phyloP scores from a whole-genome alignment of 371 early-diverging fungal genomes.

The Chytridiales sp. region DNA sequence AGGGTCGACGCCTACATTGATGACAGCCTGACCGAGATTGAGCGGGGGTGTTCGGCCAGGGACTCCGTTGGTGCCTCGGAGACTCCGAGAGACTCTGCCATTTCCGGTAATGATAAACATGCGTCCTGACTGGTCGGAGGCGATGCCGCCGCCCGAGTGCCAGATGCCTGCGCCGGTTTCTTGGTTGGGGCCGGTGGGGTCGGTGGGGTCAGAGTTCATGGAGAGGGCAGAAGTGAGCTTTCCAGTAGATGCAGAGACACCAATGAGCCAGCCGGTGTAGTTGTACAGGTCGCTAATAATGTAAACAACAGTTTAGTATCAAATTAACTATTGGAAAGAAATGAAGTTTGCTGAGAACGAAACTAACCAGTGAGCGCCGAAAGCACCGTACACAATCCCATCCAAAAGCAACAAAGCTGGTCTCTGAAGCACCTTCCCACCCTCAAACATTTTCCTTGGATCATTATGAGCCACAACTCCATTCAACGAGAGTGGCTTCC shows the following conservation, averaged over 20 bases:
- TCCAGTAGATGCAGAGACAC: conserved; percentile 1
- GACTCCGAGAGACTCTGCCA: too few relatives aligned
- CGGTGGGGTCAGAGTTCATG: not conserved
- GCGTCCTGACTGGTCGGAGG: not conserved
- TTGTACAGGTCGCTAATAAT: conserved; percentile 19
- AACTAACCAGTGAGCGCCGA: conserved; percentile 14
- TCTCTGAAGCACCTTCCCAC: conserved; percentile 10
- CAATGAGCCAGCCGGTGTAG: conserved; percentile 24
- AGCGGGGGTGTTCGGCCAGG: conserved; percentile 3
- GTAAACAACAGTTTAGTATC: too few relatives aligned
- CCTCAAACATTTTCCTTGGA: conserved; percentile 4
- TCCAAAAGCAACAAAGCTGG: conserved; percentile 12
- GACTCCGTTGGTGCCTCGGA: too few relatives aligned
- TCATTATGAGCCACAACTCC: too few relatives aligned
- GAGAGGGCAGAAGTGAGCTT: not conserved
- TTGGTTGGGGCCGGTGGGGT: not conserved
- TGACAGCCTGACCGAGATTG: not conserved
- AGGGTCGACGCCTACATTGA: conserved; percentile 1
- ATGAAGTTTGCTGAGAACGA: too few relatives aligned
- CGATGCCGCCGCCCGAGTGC: conserved; percentile 12
- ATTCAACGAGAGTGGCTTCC: too few relatives aligned
- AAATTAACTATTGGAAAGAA: too few relatives aligned
- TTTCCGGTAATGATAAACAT: conserved; percentile 1
- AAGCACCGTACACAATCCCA: conserved; percentile 8
- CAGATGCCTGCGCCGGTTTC: conserved; percentile 13